phyloP scores from a whole-genome alignment of 768 basidiomycete genomes.

The Suillus fuscotomentosus region DNA sequence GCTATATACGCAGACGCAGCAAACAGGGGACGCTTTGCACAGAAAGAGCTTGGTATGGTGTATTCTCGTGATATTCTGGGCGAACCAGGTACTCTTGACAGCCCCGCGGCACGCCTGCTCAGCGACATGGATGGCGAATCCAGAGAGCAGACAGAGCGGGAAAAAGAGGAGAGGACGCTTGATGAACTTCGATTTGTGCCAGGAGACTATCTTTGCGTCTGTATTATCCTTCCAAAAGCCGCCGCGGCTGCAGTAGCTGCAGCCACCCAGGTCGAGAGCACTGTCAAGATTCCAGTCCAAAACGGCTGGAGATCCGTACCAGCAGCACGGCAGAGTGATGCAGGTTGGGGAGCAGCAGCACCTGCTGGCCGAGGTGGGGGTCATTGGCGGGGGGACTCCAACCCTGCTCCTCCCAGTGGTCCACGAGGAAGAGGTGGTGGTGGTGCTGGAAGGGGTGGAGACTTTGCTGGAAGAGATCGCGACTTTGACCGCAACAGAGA shows the following conservation, averaged over 20 bases:
- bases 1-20: slow-evolving; percentile 75
- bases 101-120: slow-evolving; percentile 58
- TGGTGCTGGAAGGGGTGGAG: slow-evolving; percentile 28
- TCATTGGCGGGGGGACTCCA: slow-evolving; percentile 75
- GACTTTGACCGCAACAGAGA: slow-evolving; percentile 38
- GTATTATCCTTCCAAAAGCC: slow-evolving; percentile 75
- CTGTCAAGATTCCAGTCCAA: slow-evolving; percentile 34
- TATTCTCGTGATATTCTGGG: slow-evolving; percentile 85
- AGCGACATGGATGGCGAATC: slow-evolving; percentile 43
- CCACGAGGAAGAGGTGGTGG: slow-evolving; percentile 36
- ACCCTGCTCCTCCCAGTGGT: slow-evolving; percentile 40
- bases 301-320: slow-evolving; percentile 36
- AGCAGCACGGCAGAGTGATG: slow-evolving; percentile 40
- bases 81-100: slow-evolving; percentile 64
- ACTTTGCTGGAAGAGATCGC: slow-evolving; percentile 34
- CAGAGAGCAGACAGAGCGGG: slow-evolving; percentile 38
- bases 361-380: slow-evolving; percentile 55
- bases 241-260: slow-evolving; percentile 38
- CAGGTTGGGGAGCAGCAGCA: slow-evolving; percentile 34
- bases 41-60: slow-evolving; percentile 80
- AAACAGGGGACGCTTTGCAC: slow-evolving; percentile 66
- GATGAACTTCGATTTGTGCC: slow-evolving; percentile 80
- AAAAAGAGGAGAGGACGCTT: slow-evolving; percentile 67
- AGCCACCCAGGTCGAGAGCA: slow-evolving; percentile 47
- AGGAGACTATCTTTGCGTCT: slow-evolving; percentile 74